These are phyloP conservation scores for Periconia macrospinosa DNA, from an alignment of 2,329 filamentous ascomycete genomes.

Conservation along the genomic window DNA sequence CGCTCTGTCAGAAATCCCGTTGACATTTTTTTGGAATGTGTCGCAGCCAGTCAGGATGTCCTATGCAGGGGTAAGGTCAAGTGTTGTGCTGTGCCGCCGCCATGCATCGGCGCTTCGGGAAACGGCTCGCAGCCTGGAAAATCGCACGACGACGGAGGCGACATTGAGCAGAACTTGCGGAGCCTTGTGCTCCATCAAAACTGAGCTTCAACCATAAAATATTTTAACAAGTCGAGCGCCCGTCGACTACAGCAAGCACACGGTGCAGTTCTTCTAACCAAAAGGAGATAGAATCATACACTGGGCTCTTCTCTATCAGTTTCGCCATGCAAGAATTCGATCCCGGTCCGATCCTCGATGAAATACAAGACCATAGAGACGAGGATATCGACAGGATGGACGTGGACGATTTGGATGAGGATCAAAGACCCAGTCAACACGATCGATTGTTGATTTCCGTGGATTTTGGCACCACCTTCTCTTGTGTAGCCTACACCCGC, in stretches of 20 bases:
- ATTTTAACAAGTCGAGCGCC: too few species aligned
- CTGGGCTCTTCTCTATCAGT: too few species aligned
- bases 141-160: not conserved
- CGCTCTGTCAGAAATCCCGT: not conserved
- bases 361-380: not conserved
- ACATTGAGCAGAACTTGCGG: too few species aligned
- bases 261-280: too few species aligned
- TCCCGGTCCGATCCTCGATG: slow-evolving; percentile 3
- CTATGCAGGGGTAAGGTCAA: not conserved
- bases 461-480: slow-evolving; percentile 22
- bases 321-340: slow-evolving; percentile 1
- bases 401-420: not conserved
- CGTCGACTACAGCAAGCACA: too few species aligned
- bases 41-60: not conserved
- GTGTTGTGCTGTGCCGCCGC: not conserved
- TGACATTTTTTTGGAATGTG: not conserved
- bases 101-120: not conserved
- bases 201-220: too few species aligned
- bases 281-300: too few species aligned
- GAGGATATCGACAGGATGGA: slow-evolving; percentile 4
- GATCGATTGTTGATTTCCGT: slow-evolving; percentile 14
- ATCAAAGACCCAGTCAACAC: not conserved
- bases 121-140: not conserved
- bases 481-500: slow-evolving; percentile 15
- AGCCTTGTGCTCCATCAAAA: too few species aligned